Base-by-base conservation (phyloP, 768 basidiomycete genomes). In the Mycena maculata region DNA sequence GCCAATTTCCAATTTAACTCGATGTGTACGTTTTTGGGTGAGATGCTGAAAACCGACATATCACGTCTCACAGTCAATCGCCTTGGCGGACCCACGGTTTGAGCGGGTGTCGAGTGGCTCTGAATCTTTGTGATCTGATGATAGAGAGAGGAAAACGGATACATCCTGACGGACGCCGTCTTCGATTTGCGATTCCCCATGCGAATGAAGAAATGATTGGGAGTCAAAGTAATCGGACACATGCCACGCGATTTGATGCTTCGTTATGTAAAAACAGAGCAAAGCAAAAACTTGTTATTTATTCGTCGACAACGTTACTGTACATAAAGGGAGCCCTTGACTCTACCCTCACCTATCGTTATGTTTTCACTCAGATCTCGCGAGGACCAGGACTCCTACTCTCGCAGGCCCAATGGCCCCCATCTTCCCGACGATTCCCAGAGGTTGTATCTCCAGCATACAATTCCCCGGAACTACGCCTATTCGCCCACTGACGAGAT, bases 11-110 rank as follows among this genome's bases (percentile, higher is more conserved):
- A n/a, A n/a, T n/a, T n/a, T n/a, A n/a, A n/a, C n/a, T n/a, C n/a
- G n/a, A n/a, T n/a, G n/a, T n/a, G n/a, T n/a, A n/a, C n/a, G n/a
- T n/a, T n/a, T n/a, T n/a, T n/a, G n/a, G n/a, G n/a, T n/a, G n/a
- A n/a, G n/a, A n/a, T n/a, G n/a, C n/a, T n/a, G n/a, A n/a, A n/a
- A n/a, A 44, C 50, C 63, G 54, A 52, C 31, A 48, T 53, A 56
- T 64, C 45, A 27, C 38, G 28, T 27, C 50, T 9, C 31, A 25
- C n/a, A n/a, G n/a, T n/a, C n/a, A n/a, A 20, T n/a, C 42, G 22
- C 39, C 54, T 64, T 64, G 55, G 63, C 50, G 39, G 48, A 50
- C 63, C 63, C 63, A 65, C 63, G 63, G 42, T 65, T 65, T 22
- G 10, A 30, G 31, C 50, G 50, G 56, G 45, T n/a, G n/a, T n/a